Evolutionary conservation across 768 basidiomycete species (phyloP).

Genomic region (Lentinula guzmanii): DNA sequence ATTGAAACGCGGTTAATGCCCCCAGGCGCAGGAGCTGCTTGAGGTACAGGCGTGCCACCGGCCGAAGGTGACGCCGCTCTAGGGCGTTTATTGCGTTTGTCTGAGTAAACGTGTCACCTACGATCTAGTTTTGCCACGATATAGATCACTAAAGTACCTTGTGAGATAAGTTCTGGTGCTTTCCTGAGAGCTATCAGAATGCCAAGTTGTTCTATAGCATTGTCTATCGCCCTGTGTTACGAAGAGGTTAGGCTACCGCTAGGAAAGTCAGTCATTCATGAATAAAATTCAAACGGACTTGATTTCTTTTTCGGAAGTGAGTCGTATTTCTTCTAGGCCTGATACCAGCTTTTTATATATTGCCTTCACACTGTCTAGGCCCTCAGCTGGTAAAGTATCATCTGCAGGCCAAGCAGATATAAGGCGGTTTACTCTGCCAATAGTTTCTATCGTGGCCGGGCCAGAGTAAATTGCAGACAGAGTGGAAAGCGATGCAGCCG

Average conservation of each 20-base stretch:
- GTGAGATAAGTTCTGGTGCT: slow-evolving; percentile 54
- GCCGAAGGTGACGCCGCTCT: slow-evolving; percentile 63
- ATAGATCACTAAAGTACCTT: slow-evolving; percentile 34
- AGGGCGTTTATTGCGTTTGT: slow-evolving; percentile 76
- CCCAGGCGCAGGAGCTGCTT: slow-evolving; percentile 21
- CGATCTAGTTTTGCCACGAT: background rate
- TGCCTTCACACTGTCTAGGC: slow-evolving; percentile 55
- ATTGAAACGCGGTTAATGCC: slow-evolving; percentile 41
- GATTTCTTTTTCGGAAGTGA: slow-evolving; percentile 37
- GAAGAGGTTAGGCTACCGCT: slow-evolving; percentile 4
- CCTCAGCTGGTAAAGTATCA: slow-evolving; percentile 62
- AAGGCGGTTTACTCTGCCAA: slow-evolving; percentile 68
- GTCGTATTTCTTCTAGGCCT: slow-evolving; percentile 59
- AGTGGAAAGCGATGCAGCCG: slow-evolving; percentile 48
- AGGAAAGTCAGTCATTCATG: background rate
- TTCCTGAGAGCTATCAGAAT: slow-evolving; percentile 69
- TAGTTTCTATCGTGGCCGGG: slow-evolving; percentile 45
- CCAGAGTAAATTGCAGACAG: slow-evolving; percentile 51
- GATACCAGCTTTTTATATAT: slow-evolving; percentile 56
- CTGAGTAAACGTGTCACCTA: slow-evolving; percentile 22
- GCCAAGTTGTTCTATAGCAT: slow-evolving; percentile 61
- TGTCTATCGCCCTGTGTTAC: slow-evolving; percentile 56
- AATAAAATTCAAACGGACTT: background rate
- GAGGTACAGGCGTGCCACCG: slow-evolving; percentile 32
- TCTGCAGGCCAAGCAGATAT: slow-evolving; percentile 69